phyloP scores from a whole-genome alignment of 2,329 filamentous ascomycete species.

The Hymenotorrendiella dingleyae region DNA sequence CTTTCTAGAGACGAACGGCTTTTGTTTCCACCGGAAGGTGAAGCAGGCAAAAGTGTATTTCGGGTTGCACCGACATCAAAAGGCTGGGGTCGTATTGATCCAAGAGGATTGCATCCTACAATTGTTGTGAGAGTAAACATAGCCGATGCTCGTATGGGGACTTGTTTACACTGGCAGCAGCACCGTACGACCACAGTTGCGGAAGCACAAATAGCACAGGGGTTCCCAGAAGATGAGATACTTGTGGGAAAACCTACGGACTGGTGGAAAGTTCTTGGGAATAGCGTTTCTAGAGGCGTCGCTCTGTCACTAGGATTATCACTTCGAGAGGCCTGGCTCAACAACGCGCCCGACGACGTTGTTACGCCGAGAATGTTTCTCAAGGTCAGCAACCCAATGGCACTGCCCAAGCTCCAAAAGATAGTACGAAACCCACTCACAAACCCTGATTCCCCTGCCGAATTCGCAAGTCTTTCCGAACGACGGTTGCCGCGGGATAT shows the following conservation, averaged over 20 bases:
- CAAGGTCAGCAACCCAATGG: neutral
- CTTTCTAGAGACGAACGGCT: constrained; percentile 36
- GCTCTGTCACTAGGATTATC: constrained; percentile 60
- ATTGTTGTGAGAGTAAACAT: constrained; percentile 50
- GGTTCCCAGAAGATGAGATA: constrained; percentile 64
- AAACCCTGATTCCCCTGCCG: neutral
- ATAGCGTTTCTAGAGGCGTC: constrained; percentile 67
- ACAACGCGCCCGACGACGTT: constrained; percentile 6
- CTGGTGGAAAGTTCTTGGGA: constrained; percentile 66
- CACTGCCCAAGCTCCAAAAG: neutral
- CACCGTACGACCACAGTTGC: constrained; percentile 55
- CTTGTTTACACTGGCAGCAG: constrained; percentile 59
- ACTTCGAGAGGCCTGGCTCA: constrained; percentile 51
- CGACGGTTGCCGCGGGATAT: neutral
- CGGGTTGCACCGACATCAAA: constrained; percentile 19
- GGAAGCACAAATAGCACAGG: constrained; percentile 65
- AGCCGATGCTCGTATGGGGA: constrained; percentile 50
- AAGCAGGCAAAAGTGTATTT: constrained; percentile 20
- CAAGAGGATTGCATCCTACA: constrained; percentile 51
- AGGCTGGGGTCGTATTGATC: constrained; percentile 47
- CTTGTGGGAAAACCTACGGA: constrained; percentile 50
- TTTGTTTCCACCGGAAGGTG: constrained; percentile 32
- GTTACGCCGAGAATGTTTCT: neutral
- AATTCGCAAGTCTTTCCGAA: neutral
- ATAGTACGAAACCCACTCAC: neutral